A percentile compares a stretch with the other conserved stretches of the same genome.
These are phyloP conservation scores for Hypoxylon sp. DNA, from an alignment of 2,329 filamentous ascomycete genomes.

Conservation along the genomic window DNA sequence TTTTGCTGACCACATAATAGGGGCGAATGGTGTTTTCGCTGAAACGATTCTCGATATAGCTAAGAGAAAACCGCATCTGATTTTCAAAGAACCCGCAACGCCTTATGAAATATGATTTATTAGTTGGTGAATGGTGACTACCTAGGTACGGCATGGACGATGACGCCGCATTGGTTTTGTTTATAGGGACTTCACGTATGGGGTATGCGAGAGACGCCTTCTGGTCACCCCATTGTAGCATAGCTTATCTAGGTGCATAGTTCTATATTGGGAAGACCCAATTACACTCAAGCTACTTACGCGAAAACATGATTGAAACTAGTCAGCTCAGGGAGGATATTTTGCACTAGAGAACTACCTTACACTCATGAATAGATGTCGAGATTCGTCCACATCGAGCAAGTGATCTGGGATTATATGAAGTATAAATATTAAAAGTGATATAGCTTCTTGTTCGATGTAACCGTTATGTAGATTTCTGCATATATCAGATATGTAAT, in stretches of 20 bases:
- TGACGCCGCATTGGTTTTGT: constrained; percentile 11
- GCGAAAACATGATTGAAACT: neutral
- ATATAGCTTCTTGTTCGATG: no score
- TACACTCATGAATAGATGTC: neutral
- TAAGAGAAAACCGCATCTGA: constrained; percentile 86
- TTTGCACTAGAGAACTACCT: neutral
- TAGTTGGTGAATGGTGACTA: neutral
- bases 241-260: constrained; percentile 29
- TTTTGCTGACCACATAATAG: constrained; percentile 47
- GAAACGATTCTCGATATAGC: constrained; percentile 92
- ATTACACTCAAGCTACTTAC: constrained; percentile 47
- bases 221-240: constrained; percentile 12
- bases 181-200: constrained; percentile 15
- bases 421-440: no score
- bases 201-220: neutral
- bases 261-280: constrained; percentile 8
- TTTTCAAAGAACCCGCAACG: constrained; percentile 78
- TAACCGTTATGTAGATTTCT: no score
- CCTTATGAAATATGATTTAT: constrained; percentile 67
- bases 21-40: constrained; percentile 97
- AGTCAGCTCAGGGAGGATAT: neutral
- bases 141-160: neutral
- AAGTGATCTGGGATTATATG: neutral
- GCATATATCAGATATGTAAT: no score
- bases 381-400: neutral